Base-by-base conservation (phyloP, 495 filamentous ascomycete species). In the Hyaloscypha variabilis region DNA sequence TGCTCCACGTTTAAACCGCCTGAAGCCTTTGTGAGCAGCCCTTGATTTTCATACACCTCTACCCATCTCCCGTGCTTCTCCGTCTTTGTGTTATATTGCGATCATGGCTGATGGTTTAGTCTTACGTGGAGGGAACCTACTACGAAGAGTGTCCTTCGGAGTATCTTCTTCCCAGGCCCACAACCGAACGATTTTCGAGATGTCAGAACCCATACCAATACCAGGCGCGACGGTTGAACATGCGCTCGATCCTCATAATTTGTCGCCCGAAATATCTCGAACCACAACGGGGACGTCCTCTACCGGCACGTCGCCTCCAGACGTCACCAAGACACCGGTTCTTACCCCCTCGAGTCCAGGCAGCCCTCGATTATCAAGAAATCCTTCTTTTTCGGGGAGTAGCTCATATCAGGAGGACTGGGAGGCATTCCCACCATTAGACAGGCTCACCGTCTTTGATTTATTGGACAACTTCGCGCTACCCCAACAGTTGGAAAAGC, bases 401-500 rank as follows among this genome's bases (percentile, higher is more conserved):
- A 91, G 88, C 76, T 87, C 88, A 10, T 92, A 88, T 67, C 91
- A 92, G 62, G 92, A 97, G 72, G 93, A 96, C 74, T 94, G 91
- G 91, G 92, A 94, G 66, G 85, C 88, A 0, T 82, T 86, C 58
- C 91, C 95, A 21, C 92, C 95, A 5, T 79, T 97, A n/a, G 95
- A 99, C 72, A 90, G 92, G 60, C 81, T 98, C 64, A 94, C 91
- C 25, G 85, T 97, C 50, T 93, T 98, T 66, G 95, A 99, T 73
- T 80, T 98, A 24, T 84, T 99, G 58, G 96, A 97, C 76, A 97
- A 96, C 72, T 87, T 99, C 68, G 91, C 95, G 0, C 84, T 99
- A 54, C 88, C 93, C 1, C 89, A 94, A 68, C 89, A 92, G 62
- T 80, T 99, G 25, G 95, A 99, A 76, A 92, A 90, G 77, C 82